Conservation (phyloP, 164 flowering plant genomes). For the Chloranthus sessilifolius region DNA sequence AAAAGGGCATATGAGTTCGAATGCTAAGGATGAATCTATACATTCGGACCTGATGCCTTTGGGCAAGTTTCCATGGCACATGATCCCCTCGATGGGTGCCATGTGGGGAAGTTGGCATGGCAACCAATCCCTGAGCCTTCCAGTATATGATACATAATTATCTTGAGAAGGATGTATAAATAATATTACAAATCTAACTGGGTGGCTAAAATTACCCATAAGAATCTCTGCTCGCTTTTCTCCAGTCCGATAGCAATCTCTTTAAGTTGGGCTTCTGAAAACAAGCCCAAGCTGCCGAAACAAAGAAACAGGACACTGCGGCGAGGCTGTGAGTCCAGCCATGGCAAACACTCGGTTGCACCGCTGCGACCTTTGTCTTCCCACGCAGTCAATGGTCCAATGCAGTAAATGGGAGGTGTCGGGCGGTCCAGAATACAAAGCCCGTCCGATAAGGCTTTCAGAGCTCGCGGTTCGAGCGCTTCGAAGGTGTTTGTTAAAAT, state of each 20-base stretch:
- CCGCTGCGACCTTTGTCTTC: not conserved
- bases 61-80: no score
- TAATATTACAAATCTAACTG: no score
- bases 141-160: no score
- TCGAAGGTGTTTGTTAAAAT: conserved; percentile 32
- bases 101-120: no score
- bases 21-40: no score
- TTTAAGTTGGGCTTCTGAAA: conserved; percentile 8
- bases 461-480: conserved; percentile 14
- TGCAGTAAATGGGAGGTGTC: conserved; percentile 22
- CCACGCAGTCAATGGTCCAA: conserved; percentile 18
- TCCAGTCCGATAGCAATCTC: conserved; percentile 26
- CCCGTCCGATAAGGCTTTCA: conserved; percentile 15
- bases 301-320: conserved; percentile 8
- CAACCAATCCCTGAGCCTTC: no score
- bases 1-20: no score
- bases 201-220: conserved; percentile 17
- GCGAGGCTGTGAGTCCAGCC: conserved; percentile 4
- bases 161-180: no score
- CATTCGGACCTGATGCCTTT: no score
- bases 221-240: conserved; percentile 19
- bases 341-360: not conserved
- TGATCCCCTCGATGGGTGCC: no score
- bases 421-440: conserved; percentile 13
- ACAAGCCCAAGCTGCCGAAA: conserved; percentile 3